Conservation (phyloP, 1,284 basidiomycete genomes). For the Anthracocystis panici-leucophaei region DNA sequence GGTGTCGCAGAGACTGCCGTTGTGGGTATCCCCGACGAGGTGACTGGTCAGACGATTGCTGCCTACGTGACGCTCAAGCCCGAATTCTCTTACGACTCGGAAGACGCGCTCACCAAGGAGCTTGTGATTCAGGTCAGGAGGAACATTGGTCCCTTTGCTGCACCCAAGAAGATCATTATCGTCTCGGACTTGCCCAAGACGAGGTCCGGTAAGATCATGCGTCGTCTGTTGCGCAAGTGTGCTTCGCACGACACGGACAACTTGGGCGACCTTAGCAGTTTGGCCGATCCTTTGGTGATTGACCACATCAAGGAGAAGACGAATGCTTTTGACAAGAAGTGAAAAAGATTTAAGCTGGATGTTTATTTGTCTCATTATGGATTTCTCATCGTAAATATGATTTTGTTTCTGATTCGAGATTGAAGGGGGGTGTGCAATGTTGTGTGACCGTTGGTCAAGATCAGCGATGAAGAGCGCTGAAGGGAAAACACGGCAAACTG, state of each 20-base stretch:
- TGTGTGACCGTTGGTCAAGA: no score
- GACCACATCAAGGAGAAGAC: constrained; percentile 60
- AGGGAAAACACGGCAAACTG: no score
- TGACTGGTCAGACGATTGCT: constrained; percentile 68
- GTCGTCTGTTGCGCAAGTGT: constrained; percentile 94
- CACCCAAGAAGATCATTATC: constrained; percentile 88
- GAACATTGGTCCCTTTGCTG: constrained; percentile 76
- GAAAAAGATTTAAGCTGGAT: background rate
- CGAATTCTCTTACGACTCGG: constrained; percentile 82
- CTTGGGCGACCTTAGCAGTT: constrained; percentile 86
- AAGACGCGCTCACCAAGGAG: constrained; percentile 83
- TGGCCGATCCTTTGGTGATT: constrained; percentile 76
- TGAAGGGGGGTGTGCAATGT: no score
- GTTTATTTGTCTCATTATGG: background rate
- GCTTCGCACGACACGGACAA: constrained; percentile 92
- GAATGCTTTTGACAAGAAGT: constrained; percentile 50
- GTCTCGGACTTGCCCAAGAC: constrained; percentile 94
- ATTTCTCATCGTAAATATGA: constrained; percentile 7
- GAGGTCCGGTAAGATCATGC: constrained; percentile 95
- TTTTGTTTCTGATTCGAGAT: background rate
- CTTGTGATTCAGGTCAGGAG: constrained; percentile 88
- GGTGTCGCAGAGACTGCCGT: constrained; percentile 93
- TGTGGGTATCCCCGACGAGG: constrained; percentile 67
- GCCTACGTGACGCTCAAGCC: constrained; percentile 74
- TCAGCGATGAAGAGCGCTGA: no score